A percentile compares a stretch with the other conserved stretches of the same genome.
These are phyloP conservation scores for Zasmidium citrigriseum DNA, from an alignment of 2,329 filamentous ascomycete species.

Conservation along the genomic window DNA sequence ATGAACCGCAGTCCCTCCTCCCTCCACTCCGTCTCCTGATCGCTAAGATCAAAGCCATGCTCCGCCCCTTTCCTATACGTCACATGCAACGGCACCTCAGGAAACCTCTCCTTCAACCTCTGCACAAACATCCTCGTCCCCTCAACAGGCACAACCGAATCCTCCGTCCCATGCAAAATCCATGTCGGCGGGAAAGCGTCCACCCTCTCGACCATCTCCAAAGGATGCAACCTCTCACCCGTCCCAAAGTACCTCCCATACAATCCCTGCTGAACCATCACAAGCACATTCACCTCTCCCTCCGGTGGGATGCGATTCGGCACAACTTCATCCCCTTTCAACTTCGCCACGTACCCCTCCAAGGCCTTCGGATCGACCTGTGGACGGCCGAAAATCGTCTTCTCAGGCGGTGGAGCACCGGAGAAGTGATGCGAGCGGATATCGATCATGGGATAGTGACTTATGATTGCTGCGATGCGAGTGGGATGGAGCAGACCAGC, in stretches of 20 bases:
- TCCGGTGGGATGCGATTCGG: conserved; percentile 9
- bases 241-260: conserved; percentile 15
- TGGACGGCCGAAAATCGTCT: conserved; percentile 11
- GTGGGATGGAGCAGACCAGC: conserved; percentile 19
- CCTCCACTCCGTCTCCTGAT: neutral
- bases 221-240: conserved; percentile 27
- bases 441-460: conserved; percentile 38
- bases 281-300: conserved; percentile 17
- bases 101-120: conserved; percentile 26
- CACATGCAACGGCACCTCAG: conserved; percentile 29
- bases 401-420: neutral
- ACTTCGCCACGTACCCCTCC: conserved; percentile 8
- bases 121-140: conserved; percentile 32
- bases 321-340: conserved; percentile 14
- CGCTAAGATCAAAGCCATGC: conserved; percentile 40
- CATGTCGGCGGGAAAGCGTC: conserved; percentile 31
- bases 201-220: conserved; percentile 32
- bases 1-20: conserved; percentile 2
- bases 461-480: conserved; percentile 32
- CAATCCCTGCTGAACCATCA: conserved; percentile 20
- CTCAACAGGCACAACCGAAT: conserved; percentile 34
- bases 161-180: conserved; percentile 39
- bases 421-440: conserved; percentile 22
- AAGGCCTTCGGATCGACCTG: conserved; percentile 10
- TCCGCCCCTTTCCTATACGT: conserved; percentile 32